A percentile compares a stretch with the other conserved stretches of the same genome.
These are phyloP conservation scores for Colletotrichum phormii DNA, from an alignment of 2,329 filamentous ascomycete species.

Conservation along the genomic window DNA sequence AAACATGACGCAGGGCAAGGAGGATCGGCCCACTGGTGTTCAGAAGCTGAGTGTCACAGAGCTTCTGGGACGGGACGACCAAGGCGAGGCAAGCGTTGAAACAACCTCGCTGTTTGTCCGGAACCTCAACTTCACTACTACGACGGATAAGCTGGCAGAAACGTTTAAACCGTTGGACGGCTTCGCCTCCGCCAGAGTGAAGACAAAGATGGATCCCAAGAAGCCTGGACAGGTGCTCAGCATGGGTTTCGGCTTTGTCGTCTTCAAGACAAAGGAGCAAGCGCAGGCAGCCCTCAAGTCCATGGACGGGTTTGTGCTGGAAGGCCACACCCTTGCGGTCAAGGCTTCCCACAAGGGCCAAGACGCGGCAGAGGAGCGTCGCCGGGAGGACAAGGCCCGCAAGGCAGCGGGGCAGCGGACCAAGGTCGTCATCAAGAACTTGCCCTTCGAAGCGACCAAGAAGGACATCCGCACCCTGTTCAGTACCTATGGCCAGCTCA, in stretches of 20 bases:
- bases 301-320: conserved; percentile 92
- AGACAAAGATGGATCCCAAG: conserved; percentile 94
- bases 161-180: conserved; percentile 86
- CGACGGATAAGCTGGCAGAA: conserved; percentile 78
- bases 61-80: conserved; percentile 69
- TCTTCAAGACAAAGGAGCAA: conserved; percentile 82
- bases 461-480: conserved; percentile 91
- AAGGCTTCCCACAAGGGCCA: conserved; percentile 88
- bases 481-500: conserved; percentile 89
- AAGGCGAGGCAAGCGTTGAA: conserved; percentile 67
- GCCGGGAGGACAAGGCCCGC: conserved; percentile 85
- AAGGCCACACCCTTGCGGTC: conserved; percentile 86
- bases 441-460: conserved; percentile 95
- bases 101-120: conserved; percentile 91
- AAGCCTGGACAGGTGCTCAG: conserved; percentile 87
- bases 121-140: conserved; percentile 93
- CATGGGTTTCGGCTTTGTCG: conserved; percentile 97
- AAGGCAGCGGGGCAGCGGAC: conserved; percentile 81
- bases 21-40: conserved; percentile 54
- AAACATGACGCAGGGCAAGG: conserved; percentile 43
- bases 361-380: conserved; percentile 88
- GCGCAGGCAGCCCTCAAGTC: conserved; percentile 82
- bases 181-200: conserved; percentile 89
- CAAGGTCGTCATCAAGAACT: conserved; percentile 97
- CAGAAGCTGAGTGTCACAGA: conserved; percentile 77